Conservation (phyloP, 495 filamentous ascomycete genomes). For the Usnea hakonensis region DNA sequence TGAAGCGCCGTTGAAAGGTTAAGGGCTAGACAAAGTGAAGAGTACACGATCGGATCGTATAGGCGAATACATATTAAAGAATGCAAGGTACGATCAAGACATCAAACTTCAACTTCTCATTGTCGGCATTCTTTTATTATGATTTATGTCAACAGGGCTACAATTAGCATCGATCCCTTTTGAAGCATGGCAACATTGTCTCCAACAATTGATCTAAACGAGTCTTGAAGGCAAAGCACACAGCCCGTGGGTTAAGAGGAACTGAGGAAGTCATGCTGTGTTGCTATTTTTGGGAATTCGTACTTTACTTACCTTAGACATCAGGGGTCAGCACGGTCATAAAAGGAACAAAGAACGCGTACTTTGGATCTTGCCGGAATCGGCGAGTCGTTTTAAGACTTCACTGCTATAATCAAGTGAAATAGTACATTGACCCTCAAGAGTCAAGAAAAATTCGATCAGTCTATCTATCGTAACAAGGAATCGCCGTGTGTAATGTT, state of each 20-base stretch:
- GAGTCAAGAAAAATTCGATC: background rate
- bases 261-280: background rate
- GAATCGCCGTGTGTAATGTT: background rate
- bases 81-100: background rate
- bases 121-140: background rate
- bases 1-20: background rate
- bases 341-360: constrained; percentile 3
- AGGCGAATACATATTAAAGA: background rate
- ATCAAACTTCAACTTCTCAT: background rate
- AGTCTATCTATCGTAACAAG: background rate
- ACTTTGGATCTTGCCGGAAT: background rate
- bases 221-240: background rate
- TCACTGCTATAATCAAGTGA: background rate
- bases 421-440: background rate
- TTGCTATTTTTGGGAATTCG: constrained; percentile 11
- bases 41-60: background rate
- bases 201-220: background rate
- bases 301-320: background rate
- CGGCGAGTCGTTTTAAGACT: background rate
- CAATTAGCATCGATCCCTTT: background rate
- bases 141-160: background rate
- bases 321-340: background rate
- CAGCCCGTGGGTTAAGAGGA: background rate
- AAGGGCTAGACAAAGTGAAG: background rate
- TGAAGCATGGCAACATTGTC: background rate